These are phyloP conservation scores for Boehmeria nivea DNA, from an alignment of 306 rosid species.

Conservation along the genomic window DNA sequence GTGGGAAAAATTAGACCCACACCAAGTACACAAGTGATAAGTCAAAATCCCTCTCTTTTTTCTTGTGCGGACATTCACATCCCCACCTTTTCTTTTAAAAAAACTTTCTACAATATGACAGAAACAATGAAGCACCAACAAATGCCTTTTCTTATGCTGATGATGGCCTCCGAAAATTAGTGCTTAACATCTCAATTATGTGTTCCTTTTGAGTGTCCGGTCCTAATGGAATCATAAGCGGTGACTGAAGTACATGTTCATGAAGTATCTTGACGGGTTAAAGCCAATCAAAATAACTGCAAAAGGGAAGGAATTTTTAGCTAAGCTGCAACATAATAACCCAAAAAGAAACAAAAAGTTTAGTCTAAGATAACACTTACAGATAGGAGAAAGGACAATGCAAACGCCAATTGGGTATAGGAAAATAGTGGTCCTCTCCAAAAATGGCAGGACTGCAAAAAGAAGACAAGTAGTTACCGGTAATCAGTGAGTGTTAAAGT, in stretches of 20 bases:
- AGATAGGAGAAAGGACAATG: constrained; percentile 86
- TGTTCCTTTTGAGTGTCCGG: constrained; percentile 35
- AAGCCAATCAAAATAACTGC: constrained; percentile 97
- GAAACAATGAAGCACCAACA: constrained; percentile 34
- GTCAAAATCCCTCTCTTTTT: neutral
- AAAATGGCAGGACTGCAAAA: constrained; percentile 79
- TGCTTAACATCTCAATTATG: constrained; percentile 26
- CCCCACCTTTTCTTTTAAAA: constrained; percentile 1
- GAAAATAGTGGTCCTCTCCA: constrained; percentile 93
- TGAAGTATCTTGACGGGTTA: constrained; percentile 95
- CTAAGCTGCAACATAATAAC: constrained; percentile 20
- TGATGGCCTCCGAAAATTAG: too few relatives aligned
- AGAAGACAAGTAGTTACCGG: too few relatives aligned
- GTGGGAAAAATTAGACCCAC: constrained; percentile 39
- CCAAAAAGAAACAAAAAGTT: constrained; percentile 18
- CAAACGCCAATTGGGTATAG: constrained; percentile 87
- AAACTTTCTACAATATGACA: constrained; percentile 2
- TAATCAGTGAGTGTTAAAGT: too few relatives aligned
- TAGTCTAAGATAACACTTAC: constrained; percentile 52
- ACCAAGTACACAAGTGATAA: constrained; percentile 12
- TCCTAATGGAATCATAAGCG: constrained; percentile 40
- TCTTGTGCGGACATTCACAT: constrained; percentile 12
- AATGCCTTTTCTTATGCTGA: too few relatives aligned
- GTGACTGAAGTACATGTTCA: constrained; percentile 81
- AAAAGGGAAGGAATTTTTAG: constrained; percentile 9